Evolutionary conservation across 345 rosid species (phyloP).

Genomic region (Corchorus capsularis): DNA sequence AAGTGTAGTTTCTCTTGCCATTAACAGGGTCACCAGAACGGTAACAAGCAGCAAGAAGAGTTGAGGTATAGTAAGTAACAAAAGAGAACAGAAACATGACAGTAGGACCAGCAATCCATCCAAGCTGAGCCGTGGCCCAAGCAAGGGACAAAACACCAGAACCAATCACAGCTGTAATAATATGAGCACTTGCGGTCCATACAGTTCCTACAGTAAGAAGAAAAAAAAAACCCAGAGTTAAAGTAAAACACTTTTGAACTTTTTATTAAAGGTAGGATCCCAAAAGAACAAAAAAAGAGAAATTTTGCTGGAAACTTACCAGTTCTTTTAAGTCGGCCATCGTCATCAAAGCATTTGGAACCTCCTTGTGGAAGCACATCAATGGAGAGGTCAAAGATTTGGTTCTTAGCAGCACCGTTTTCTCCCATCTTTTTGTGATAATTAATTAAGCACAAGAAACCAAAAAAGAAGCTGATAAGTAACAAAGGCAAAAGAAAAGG

Average conservation of each 20-base stretch:
- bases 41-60: slow-evolving; percentile 55
- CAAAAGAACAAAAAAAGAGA: neutral
- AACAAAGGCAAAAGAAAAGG: too few relatives aligned
- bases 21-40: slow-evolving; percentile 45
- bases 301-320: slow-evolving; percentile 36
- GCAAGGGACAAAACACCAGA: slow-evolving; percentile 51
- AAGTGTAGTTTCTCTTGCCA: slow-evolving; percentile 64
- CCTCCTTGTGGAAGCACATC: slow-evolving; percentile 41
- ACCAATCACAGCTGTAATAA: slow-evolving; percentile 54
- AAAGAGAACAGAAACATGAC: slow-evolving; percentile 41
- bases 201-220: slow-evolving; percentile 30
- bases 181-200: slow-evolving; percentile 52
- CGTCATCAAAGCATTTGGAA: slow-evolving; percentile 74
- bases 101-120: slow-evolving; percentile 51
- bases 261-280: neutral
- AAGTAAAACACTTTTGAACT: neutral
- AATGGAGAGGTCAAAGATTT: slow-evolving; percentile 38
- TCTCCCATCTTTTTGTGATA: slow-evolving; percentile 31
- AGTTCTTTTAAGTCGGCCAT: slow-evolving; percentile 68
- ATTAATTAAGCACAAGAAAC: neutral
- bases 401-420: slow-evolving; percentile 21
- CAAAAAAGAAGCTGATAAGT: slow-evolving; percentile 5
- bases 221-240: neutral
- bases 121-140: slow-evolving; percentile 55
- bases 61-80: slow-evolving; percentile 50